Evolutionary conservation across 2,329 filamentous ascomycete species (phyloP), one percentile per base, ranked within the genome.

Genomic region (Sclerotinia spermophila): DNA sequence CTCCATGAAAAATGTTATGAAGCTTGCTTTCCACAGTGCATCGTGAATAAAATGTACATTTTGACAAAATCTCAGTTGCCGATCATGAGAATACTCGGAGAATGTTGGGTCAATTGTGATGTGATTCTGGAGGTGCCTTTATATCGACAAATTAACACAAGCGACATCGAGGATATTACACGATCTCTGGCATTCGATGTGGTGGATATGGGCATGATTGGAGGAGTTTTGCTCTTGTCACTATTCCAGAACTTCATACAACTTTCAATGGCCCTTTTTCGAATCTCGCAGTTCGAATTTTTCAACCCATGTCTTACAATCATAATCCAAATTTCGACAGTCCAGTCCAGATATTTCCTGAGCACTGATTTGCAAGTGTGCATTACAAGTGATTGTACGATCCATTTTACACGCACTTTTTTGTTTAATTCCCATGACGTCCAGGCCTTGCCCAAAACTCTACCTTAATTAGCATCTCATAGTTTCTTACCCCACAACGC

Each of bases 1-100:
- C 67, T 69, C 67, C 67, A 64, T 69, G 15, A 64, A 69, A 58
- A 69, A 51, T 61, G 44, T 69, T 51, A 64, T 40, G 44, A 69
- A 51, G 45, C 35, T 64, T 64, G 67, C 67, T 64, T 53, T 69
- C 55, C 67, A 69, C 56, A 21, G 42, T 69, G 67, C 67, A 69
- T 38, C 58, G 67, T 69, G 67, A 69, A 69, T 66, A 53, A 66
- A 66, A 66, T 66, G 62, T 66, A 66, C 62, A 66, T 66, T 53
- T 66, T 66, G 45, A 53, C 62, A 66, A 65, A 53, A 66, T 66
- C n/a, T 53, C 62, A 53, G n/a, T 66, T 66, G n/a, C 45, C 62
- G 62, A 66, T 66, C 35, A 53, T 55, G 62, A 66, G 48, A 40
- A 53, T 66, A 27, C n/a, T 40, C 40, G 62, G 62, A 53, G 62